Percentiles rank a stretch among this genome's conserved stretches.
These are phyloP conservation scores for Macadamia tetraphylla DNA, from an alignment of 164 flowering plant genomes.

Conservation along the genomic window DNA sequence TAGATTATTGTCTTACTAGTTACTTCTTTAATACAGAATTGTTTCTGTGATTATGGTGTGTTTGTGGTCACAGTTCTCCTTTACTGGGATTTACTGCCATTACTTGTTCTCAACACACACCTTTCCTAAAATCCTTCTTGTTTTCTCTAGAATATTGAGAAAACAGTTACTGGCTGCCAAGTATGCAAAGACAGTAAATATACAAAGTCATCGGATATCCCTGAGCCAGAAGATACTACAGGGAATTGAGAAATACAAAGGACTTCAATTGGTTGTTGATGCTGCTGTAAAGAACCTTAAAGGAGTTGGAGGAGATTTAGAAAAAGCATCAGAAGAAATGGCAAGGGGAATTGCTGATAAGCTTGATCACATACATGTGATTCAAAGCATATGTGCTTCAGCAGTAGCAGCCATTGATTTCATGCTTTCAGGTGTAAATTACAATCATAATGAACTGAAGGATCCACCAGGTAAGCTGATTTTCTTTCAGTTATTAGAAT, in stretches of 20 bases:
- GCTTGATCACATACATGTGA: slow-evolving; percentile 48
- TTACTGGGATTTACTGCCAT: neutral
- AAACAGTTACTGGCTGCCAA: slow-evolving; percentile 61
- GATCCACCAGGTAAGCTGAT: slow-evolving; percentile 8
- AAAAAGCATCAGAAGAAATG: slow-evolving; percentile 34
- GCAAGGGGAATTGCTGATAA: slow-evolving; percentile 65
- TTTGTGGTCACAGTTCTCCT: too few relatives aligned
- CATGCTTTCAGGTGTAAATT: slow-evolving; percentile 11
- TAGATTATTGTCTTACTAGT: too few relatives aligned
- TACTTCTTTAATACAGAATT: too few relatives aligned
- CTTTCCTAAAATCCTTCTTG: slow-evolving; percentile 3
- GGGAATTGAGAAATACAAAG: slow-evolving; percentile 41
- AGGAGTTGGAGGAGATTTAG: slow-evolving; percentile 63
- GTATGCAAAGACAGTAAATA: slow-evolving; percentile 67
- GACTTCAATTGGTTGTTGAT: slow-evolving; percentile 38
- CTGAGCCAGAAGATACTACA: slow-evolving; percentile 46
- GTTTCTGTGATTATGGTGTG: too few relatives aligned
- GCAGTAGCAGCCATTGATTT: slow-evolving; percentile 48
- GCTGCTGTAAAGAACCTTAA: slow-evolving; percentile 36
- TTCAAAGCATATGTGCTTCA: slow-evolving; percentile 56
- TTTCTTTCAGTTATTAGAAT: neutral
- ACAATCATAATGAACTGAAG: neutral
- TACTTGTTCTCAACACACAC: too few relatives aligned
- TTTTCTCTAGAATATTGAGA: slow-evolving; percentile 51
- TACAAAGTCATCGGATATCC: slow-evolving; percentile 49